Percentiles rank a stretch among this genome's conserved stretches.
These are phyloP conservation scores for Paramecium sexaurelia DNA, from an alignment of 73 alveolate species.

Conservation along the genomic window DNA sequence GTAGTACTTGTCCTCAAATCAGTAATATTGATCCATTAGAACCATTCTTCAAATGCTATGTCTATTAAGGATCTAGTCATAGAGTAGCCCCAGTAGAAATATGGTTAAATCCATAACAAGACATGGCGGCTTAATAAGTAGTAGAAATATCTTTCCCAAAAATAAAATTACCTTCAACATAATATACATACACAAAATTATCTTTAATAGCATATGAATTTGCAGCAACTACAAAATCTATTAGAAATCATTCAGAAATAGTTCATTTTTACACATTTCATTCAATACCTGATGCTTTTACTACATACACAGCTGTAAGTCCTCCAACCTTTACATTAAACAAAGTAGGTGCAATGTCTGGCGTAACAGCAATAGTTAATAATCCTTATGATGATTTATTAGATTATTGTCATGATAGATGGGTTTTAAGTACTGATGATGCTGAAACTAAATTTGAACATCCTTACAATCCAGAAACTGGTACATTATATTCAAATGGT, in stretches of 20 bases:
- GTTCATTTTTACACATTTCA: background rate
- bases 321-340: slow-evolving; percentile 8
- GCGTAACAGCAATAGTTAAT: background rate
- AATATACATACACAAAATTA: slow-evolving; percentile 25
- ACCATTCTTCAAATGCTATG: slow-evolving; percentile 32
- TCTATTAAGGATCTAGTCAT: slow-evolving; percentile 37
- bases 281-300: slow-evolving; percentile 49
- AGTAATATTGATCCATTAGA: background rate
- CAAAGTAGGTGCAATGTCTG: slow-evolving; percentile 47
- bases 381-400: slow-evolving; percentile 22
- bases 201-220: slow-evolving; percentile 48
- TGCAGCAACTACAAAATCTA: background rate
- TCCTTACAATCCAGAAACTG: slow-evolving; percentile 53
- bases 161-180: slow-evolving; percentile 38
- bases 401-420: slow-evolving; percentile 50
- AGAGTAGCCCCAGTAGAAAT: slow-evolving; percentile 52
- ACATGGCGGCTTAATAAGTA: background rate
- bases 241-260: slow-evolving; percentile 26
- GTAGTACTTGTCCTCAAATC: slow-evolving; percentile 38
- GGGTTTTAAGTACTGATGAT: slow-evolving; percentile 37
- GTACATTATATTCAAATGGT: slow-evolving; percentile 32
- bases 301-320: background rate
- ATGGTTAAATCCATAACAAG: slow-evolving; percentile 38
- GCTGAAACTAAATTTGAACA: slow-evolving; percentile 29
- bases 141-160: slow-evolving; percentile 51